Conservation (phyloP, 2,329 filamentous ascomycete genomes). For the Trichoderma sp. region DNA sequence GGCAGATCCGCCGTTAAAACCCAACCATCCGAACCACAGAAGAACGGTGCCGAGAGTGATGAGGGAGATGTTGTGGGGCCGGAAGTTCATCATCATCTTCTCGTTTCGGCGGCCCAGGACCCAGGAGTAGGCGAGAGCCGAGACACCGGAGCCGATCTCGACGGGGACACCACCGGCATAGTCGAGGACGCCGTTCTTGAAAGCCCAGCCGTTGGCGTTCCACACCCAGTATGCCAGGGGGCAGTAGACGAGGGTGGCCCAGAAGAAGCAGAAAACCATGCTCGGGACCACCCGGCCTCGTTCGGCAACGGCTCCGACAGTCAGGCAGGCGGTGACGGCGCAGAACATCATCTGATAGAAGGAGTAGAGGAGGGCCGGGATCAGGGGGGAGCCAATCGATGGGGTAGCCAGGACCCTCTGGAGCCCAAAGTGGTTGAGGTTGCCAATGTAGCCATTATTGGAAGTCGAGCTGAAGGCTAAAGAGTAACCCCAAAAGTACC, state of each 20-base stretch:
- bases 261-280: slow-evolving; percentile 94
- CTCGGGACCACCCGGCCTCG: slow-evolving; percentile 87
- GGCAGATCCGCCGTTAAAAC: slow-evolving; percentile 95
- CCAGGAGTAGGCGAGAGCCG: slow-evolving; percentile 92
- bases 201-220: slow-evolving; percentile 93
- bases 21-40: slow-evolving; percentile 98
- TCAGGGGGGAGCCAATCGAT: slow-evolving; percentile 83
- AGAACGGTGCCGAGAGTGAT: slow-evolving; percentile 94
- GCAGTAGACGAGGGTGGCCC: slow-evolving; percentile 97
- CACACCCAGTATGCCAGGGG: slow-evolving; percentile 95
- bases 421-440: slow-evolving; percentile 85
- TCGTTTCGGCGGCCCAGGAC: slow-evolving; percentile 94
- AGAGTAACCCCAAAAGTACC: slow-evolving; percentile 99
- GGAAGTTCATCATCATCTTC: slow-evolving; percentile 99
- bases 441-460: slow-evolving; percentile 87
- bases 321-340: slow-evolving; percentile 84
- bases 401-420: slow-evolving; percentile 78
- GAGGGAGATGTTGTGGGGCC: slow-evolving; percentile 96
- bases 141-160: slow-evolving; percentile 92
- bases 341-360: slow-evolving; percentile 99
- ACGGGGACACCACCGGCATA: slow-evolving; percentile 96
- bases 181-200: slow-evolving; percentile 86
- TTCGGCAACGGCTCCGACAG: slow-evolving; percentile 89
- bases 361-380: slow-evolving; percentile 86
- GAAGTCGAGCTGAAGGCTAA: slow-evolving; percentile 81